Percentiles rank a stretch among this genome's conserved stretches.
phyloP scores from a whole-genome alignment of 345 rosid genomes.

The Nasturtium officinale region DNA sequence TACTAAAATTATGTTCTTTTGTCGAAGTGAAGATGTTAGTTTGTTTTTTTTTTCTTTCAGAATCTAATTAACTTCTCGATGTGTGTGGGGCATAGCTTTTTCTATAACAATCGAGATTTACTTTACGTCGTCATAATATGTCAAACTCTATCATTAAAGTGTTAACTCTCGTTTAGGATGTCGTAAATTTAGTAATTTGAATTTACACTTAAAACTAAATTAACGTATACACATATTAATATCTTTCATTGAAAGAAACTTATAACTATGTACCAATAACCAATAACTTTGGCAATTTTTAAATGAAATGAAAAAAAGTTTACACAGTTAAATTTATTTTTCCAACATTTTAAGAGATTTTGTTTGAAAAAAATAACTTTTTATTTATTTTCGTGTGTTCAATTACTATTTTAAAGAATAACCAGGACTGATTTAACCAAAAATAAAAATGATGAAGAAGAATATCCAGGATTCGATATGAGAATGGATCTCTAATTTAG shows the following conservation, averaged over 20 bases:
- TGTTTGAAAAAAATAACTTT: too few species aligned
- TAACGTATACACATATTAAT: background rate
- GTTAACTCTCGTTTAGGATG: background rate
- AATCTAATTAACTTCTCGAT: constrained; percentile 29
- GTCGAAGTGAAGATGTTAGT: background rate
- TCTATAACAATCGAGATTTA: constrained; percentile 17
- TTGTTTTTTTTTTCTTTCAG: constrained; percentile 25
- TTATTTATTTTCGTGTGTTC: background rate
- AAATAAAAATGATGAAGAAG: too few species aligned
- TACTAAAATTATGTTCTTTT: background rate
- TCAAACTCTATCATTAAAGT: background rate
- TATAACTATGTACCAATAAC: background rate
- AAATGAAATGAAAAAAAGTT: too few species aligned
- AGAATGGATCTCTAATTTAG: background rate
- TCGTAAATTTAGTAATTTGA: too few species aligned
- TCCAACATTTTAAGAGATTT: background rate
- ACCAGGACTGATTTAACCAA: too few species aligned
- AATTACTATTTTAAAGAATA: background rate
- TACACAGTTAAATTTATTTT: background rate
- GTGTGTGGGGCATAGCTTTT: background rate
- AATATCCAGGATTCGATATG: too few species aligned
- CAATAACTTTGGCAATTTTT: background rate
- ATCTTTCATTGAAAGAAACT: too few species aligned
- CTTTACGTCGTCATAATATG: background rate
- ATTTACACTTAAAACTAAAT: background rate